Evolutionary conservation across 495 filamentous ascomycete species (phyloP), one percentile per base, ranked within the genome.

Genomic region (Penicillium pancosmium): DNA sequence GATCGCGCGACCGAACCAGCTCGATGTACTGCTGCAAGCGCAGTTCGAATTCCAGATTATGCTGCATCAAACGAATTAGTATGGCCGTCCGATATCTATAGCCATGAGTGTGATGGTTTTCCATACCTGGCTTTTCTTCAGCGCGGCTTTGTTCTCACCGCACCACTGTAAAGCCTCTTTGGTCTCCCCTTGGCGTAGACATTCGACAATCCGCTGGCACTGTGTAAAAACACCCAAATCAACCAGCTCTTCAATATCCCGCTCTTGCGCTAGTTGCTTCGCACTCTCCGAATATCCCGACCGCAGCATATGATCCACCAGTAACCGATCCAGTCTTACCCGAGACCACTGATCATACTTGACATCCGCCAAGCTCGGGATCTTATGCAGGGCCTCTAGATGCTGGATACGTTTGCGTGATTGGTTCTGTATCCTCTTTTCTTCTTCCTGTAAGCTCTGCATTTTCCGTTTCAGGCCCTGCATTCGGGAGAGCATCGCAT

Each of bases 11-110:
- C 43, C 94, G 81, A 52, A 95, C 83, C 56, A 97, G 80, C 69
- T 98, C 94, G 61, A 98, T 92, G 70, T 90, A 97, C 69, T 98
- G 92, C 73, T 98, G 94, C 62, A 95, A 79, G n/a, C 95, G 86
- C 10, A 98, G 82, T 80, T 96, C 89, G 68, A 96, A 94, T 70
- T 98, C 95, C 27, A 98, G 82, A 51, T 89, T 91, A 63, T 88
- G 92, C 88, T 93, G 35, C 31, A 35, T 19, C 31, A 12, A 50
- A 33, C 18, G 12, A 21, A 27, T 35, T 1, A 36, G 18, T 36
- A 21, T 36, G 6, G 1, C 4, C n/a, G 31, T 19, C 35, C 21
- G 13, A 15, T 1, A 6, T 23, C 23, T 21, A 7, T 16, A 18
- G n/a, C n/a, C n/a, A n/a, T n/a, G n/a, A 38, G 23, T 31, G 8